Evolutionary conservation across 2,329 filamentous ascomycete genomes (phyloP).

Genomic region (Periconia sp.): DNA sequence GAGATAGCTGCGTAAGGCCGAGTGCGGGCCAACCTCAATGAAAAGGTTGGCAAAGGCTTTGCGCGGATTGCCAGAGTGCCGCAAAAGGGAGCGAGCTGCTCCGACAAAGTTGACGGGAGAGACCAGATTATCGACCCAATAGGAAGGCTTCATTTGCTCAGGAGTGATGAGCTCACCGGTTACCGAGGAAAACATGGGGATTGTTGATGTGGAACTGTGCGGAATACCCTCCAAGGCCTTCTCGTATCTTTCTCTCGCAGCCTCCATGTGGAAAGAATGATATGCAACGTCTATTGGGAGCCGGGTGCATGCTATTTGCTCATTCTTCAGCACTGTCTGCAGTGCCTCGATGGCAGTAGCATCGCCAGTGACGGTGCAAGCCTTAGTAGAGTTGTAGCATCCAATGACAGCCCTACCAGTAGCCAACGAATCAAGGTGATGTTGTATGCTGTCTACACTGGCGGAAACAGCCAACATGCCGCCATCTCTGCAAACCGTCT

Average conservation of each 20-base stretch:
- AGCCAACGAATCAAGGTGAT: not conserved
- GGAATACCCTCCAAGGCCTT: not conserved
- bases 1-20: slow-evolving; percentile 3
- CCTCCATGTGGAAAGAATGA: slow-evolving; percentile 47
- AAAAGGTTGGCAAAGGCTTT: not conserved
- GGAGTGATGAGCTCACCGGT: not conserved
- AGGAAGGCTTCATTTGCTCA: slow-evolving; percentile 32
- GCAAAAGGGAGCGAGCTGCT: slow-evolving; percentile 2
- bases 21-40: slow-evolving; percentile 12
- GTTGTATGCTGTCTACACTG: not conserved
- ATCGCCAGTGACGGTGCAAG: slow-evolving; percentile 45
- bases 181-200: too few relatives aligned
- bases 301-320: not conserved
- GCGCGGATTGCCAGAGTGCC: not conserved
- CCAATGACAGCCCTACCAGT: slow-evolving; percentile 4
- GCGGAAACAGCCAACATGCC: slow-evolving; percentile 1
- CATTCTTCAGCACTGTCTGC: slow-evolving; percentile 15
- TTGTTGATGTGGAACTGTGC: not conserved
- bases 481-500: not conserved
- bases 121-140: slow-evolving; percentile 14
- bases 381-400: slow-evolving; percentile 38
- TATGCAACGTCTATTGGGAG: slow-evolving; percentile 45
- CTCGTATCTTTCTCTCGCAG: slow-evolving; percentile 6
- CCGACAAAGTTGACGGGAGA: slow-evolving; percentile 3
- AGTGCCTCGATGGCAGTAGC: slow-evolving; percentile 29